These are phyloP conservation scores for Mucor ambiguus DNA, from an alignment of 371 early-diverging fungal genomes.

Conservation along the genomic window DNA sequence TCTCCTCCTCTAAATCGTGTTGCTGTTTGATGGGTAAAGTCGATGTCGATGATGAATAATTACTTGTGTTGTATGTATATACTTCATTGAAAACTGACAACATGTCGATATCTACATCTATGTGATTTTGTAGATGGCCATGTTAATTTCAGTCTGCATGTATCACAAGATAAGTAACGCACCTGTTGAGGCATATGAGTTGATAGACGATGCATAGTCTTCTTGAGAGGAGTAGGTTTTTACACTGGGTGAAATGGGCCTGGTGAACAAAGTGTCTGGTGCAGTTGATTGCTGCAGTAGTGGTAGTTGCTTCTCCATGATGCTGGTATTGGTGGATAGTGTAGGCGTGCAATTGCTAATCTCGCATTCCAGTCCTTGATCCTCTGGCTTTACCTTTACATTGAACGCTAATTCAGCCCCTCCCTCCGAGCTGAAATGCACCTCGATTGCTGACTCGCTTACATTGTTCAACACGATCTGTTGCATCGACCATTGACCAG, in stretches of 20 bases:
- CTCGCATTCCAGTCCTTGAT: background rate
- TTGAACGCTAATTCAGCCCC: conserved; percentile 58
- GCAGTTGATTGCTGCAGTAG: conserved; percentile 49
- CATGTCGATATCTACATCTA: conserved; percentile 20
- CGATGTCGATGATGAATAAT: background rate
- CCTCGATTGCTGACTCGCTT: conserved; percentile 73
- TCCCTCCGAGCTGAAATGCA: conserved; percentile 72
- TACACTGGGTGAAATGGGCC: conserved; percentile 15
- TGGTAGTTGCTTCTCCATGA: conserved; percentile 49
- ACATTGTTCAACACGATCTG: conserved; percentile 76
- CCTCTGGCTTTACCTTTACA: conserved; percentile 16
- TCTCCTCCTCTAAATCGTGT: conserved; percentile 20
- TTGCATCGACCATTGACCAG: conserved; percentile 74
- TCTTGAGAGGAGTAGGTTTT: conserved; percentile 3
- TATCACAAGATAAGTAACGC: background rate
- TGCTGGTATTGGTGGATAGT: conserved; percentile 18
- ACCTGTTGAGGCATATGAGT: conserved; percentile 9
- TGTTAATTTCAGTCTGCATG: background rate
- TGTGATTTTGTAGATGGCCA: background rate
- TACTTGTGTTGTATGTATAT: background rate
- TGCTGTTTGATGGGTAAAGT: background rate
- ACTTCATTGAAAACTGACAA: conserved; percentile 10
- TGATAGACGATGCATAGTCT: conserved; percentile 2
- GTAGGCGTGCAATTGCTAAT: conserved; percentile 3
- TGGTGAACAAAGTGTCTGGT: conserved; percentile 56